Evolutionary conservation across 225 moss, liverwort and hornwort genomes (phyloP), one percentile per base, ranked within the genome.

Genomic region (Physcomitrium patens): DNA sequence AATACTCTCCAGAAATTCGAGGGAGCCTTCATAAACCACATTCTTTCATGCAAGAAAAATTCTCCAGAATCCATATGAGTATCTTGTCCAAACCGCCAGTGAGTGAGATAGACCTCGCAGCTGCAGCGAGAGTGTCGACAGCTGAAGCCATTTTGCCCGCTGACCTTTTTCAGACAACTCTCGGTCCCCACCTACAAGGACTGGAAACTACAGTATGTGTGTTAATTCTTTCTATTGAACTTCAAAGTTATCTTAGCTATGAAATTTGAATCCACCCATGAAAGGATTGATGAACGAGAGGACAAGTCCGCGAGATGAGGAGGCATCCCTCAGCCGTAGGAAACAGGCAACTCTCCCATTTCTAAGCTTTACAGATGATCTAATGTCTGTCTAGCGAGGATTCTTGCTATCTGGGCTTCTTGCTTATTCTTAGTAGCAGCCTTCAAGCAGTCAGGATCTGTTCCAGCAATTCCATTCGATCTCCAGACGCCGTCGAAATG

Each of bases 271-370:
- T 24, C 24, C 24, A 24, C 31, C 2, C 31, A 37, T 37, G 5
- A 37, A 37, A 37, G 31, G 7, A 37, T 4, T 37, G 31, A 7
- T 37, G 31, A 37, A 37, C 7, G 31, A 37, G 26, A 59, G 59
- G 27, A 27, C 15, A 20, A 56, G 22, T 22, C 4, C 24, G 5
- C 27, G 1, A 18, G 18, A 52, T 17, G n/a, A 49, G 67, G 67
- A 2, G 45, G 20, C 44, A 70, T 45, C 72, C 72, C 62, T 62
- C 62, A 14, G 41, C 37, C 50, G 41, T 41, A 10, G 22, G 41
- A 72, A 63, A 22, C 37, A 41, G 41, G 20, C 72, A 22, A 41
- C 41, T 20, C 37, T 62, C 20, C 17, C 23, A 22, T 24, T 15
- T 47, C 65, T 8, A 13, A 10, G 14, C 1, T 12, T 41, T 12